phyloP scores from a whole-genome alignment of 2,329 filamentous ascomycete genomes.

The Verticillium tricorpus region DNA sequence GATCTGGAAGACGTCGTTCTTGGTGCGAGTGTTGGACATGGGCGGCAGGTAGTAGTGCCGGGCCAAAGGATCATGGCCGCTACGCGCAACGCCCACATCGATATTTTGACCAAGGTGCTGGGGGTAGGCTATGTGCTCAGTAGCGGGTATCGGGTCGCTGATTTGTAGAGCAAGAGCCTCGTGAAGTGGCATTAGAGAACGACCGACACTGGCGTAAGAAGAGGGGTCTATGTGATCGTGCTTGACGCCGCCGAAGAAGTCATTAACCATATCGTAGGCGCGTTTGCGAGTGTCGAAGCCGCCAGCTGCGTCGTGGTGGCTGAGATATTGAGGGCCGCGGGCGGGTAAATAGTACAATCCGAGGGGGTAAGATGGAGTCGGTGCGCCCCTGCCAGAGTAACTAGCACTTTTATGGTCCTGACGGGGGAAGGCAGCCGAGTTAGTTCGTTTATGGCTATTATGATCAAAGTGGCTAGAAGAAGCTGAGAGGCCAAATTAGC shows the following conservation, averaged over 20 bases:
- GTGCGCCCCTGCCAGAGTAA: constrained; percentile 48
- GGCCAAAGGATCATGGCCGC: constrained; percentile 54
- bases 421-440: constrained; percentile 50
- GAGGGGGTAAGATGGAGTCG: constrained; percentile 24
- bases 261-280: constrained; percentile 81
- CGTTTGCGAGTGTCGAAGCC: constrained; percentile 72
- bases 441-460: constrained; percentile 57
- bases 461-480: constrained; percentile 61
- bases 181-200: constrained; percentile 79
- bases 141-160: constrained; percentile 38
- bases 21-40: constrained; percentile 83
- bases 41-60: constrained; percentile 85
- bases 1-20: constrained; percentile 89
- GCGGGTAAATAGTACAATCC: constrained; percentile 58
- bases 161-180: constrained; percentile 59
- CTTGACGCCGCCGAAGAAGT: constrained; percentile 92
- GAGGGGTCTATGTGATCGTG: constrained; percentile 83
- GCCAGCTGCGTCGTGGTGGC: constrained; percentile 38
- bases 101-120: constrained; percentile 34
- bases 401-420: constrained; percentile 45
- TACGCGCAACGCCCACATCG: constrained; percentile 50
- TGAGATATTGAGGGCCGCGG: constrained; percentile 51
- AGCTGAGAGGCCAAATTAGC: constrained; percentile 41
- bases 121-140: constrained; percentile 47
- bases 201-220: constrained; percentile 85